Base-by-base conservation (phyloP, 352 stramenopile genomes). In the Phytophthora cryptogea region DNA sequence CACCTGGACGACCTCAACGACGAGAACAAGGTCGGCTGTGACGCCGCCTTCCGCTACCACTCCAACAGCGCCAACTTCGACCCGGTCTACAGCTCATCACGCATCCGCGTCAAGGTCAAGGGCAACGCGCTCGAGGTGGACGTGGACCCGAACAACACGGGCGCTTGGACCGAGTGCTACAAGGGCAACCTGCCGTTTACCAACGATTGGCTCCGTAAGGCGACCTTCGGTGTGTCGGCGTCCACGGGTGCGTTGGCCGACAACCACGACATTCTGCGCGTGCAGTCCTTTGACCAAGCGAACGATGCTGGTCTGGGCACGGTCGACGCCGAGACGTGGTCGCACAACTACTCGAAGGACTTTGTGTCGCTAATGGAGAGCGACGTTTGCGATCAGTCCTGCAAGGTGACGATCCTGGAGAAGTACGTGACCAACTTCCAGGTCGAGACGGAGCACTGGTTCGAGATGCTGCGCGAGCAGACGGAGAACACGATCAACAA, bases 301-400 rank as follows among this genome's bases (percentile, higher is more conserved):
- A 68, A 89, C 32, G 81, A 92, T 42, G 74, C 67, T 17, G 76
- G 72, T 36, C 59, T 95, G 30, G 59, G 59, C 14, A 67, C 74
- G 44, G 74, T 76, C 9, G 84, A 95, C 62, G 71, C 76, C 14
- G 78, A 90, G 41, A 83, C 89, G 41, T 88, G 77, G 80, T 80
- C 72, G 61, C 83, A 91, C 71, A 91, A 90, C 70, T 92, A 89
- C 66, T 93, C 86, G 45, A 94, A 95, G 65, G 72, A 95, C 54
- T 91, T 90, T 45, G 59, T 74, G 26, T 73, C 72, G 17, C 68
- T 93, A 42, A 63, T 93, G 59, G 70, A 80, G 30, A 83, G 69
- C 47, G 41, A 64, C 4, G 54, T 76, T 37, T 93, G 86, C 53
- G 82, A 94, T 58, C 75, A 91, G 59, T 82, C 67, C 44, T 94